Conservation (phyloP, 2,329 filamentous ascomycete genomes). For the Byssochlamys sp. region DNA sequence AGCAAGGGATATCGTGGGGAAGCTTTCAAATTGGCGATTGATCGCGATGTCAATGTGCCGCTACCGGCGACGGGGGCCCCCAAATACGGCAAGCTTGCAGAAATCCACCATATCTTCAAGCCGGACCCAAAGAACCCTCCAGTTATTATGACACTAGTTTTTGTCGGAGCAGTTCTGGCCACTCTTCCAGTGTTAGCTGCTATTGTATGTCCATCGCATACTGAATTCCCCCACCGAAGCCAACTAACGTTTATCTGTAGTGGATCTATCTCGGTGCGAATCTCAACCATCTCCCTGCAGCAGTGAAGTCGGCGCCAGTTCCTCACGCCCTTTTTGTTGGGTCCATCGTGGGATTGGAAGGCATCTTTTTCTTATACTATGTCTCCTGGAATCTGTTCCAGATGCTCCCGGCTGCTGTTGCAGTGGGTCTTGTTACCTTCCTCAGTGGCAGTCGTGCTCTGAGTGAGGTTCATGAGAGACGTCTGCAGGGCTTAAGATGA, state of each 20-base stretch:
- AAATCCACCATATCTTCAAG: conserved; percentile 88
- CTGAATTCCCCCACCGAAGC: neutral
- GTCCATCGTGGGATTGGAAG: conserved; percentile 78
- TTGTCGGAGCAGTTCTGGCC: conserved; percentile 61
- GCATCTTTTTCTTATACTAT: conserved; percentile 91
- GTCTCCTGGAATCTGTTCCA: conserved; percentile 85
- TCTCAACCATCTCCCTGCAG: conserved; percentile 63
- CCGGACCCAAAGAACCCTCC: conserved; percentile 70
- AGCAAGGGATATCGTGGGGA: conserved; percentile 57
- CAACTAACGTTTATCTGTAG: conserved; percentile 36
- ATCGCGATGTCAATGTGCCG: conserved; percentile 53
- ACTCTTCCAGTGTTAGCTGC: conserved; percentile 65
- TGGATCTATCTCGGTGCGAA: conserved; percentile 81
- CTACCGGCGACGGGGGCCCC: conserved; percentile 56
- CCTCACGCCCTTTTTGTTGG: conserved; percentile 78
- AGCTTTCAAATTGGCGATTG: conserved; percentile 63
- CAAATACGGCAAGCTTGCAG: conserved; percentile 71
- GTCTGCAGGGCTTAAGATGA: conserved; percentile 62
- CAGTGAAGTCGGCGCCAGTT: conserved; percentile 64
- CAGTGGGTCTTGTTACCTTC: conserved; percentile 63
- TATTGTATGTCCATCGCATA: conserved; percentile 44
- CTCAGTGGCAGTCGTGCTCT: conserved; percentile 82
- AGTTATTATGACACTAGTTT: conserved; percentile 66
- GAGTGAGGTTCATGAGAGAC: conserved; percentile 81
- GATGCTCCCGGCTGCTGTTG: conserved; percentile 61